Evolutionary conservation across 2,329 filamentous ascomycete genomes (phyloP), one percentile per base, ranked within the genome.

Genomic region (Fusarium continuum): DNA sequence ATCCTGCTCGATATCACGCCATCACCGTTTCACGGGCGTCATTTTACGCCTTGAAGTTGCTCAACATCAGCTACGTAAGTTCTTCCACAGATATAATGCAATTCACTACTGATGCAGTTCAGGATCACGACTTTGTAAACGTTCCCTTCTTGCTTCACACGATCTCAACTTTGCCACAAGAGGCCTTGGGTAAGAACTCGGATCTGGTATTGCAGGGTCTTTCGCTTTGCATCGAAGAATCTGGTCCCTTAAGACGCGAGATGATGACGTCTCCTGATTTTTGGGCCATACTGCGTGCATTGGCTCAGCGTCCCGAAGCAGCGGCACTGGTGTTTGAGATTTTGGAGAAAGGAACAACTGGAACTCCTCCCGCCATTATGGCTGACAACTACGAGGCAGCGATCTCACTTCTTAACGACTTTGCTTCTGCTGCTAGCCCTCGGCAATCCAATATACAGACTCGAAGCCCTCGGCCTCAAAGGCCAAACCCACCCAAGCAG

Each of bases 181-280:
- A 92, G 26, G 82, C 89, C 0, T 81, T 98, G 17, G 87, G 90
- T 48, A 91, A 90, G 74, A 90, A 91, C 14, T 90, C 93, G 1
- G 82, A 87, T 26, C 85, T 92, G 5, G 86, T 96, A 1, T 81
- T 97, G 16, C 89, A 91, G 69, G 94, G 94, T 0, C 80, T 99
- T 22, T 86, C 88, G 38, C 82, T 88, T 38, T 97, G 93, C 70
- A 91, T 97, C 65, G 88, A 90, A 46, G 87, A 90, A 57, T 87
- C 92, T 1, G 88, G 88, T 22, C 87, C 91, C 11, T 80, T 99
- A 23, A 88, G 92, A 54, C 97, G 91, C 67, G 94, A 98, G 77
- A 91, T 98, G 67, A 96, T 96, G 77, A 94, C 92, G 13, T 98
- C 94, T 16, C 95, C 95, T 0, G 95, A 99, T 73, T 98, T 99